A percentile compares a stretch with the other conserved stretches of the same genome.
phyloP scores from a whole-genome alignment of 306 rosid genomes.

The Lotus japonicus region DNA sequence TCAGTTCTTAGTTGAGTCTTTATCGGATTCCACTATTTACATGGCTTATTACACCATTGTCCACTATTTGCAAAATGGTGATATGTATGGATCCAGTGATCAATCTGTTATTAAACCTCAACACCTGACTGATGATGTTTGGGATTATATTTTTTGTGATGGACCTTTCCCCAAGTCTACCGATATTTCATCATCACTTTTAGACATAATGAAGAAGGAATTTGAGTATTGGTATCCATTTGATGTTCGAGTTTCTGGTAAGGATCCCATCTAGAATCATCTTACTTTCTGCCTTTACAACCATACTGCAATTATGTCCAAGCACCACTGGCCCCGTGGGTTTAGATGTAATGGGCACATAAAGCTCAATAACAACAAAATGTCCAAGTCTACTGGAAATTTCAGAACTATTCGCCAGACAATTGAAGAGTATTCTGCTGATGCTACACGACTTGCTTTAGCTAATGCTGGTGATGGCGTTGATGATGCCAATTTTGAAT shows the following conservation, averaged over 20 bases:
- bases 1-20: conserved; percentile 72
- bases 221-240: conserved; percentile 98
- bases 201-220: conserved; percentile 73
- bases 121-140: conserved; percentile 76
- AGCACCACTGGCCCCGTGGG: conserved; percentile 81
- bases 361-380: conserved; percentile 83
- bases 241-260: conserved; percentile 90
- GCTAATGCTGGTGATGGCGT: conserved; percentile 96
- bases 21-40: conserved; percentile 90
- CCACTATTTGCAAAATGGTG: conserved; percentile 59
- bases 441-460: conserved; percentile 81
- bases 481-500: conserved; percentile 88
- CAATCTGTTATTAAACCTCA: conserved; percentile 55
- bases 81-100: conserved; percentile 59
- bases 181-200: conserved; percentile 44
- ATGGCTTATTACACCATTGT: conserved; percentile 95
- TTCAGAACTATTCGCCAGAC: conserved; percentile 78
- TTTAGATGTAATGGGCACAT: conserved; percentile 90
- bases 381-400: conserved; percentile 96
- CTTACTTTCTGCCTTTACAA: conserved; percentile 79
- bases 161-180: conserved; percentile 64
- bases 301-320: conserved; percentile 71
- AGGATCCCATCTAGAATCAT: conserved; percentile 89
- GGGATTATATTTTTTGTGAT: conserved; percentile 76
- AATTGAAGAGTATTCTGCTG: conserved; percentile 89